phyloP scores from a whole-genome alignment of 2,329 filamentous ascomycete species.

The Ascochyta viciae-villosae region DNA sequence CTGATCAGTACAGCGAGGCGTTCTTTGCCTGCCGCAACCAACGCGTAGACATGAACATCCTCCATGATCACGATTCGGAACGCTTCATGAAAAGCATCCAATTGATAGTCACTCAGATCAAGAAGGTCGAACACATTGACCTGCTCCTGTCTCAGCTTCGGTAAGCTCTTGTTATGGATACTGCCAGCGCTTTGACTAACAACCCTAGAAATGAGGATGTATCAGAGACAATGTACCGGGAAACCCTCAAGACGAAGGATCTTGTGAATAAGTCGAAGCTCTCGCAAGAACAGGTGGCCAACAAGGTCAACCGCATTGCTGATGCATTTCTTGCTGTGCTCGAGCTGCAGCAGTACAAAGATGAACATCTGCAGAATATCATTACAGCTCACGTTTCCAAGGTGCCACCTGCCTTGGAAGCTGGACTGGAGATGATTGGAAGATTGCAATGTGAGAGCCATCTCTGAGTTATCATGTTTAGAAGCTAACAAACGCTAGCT shows the following conservation, averaged over 20 bases:
- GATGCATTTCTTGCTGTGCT: conserved; percentile 80
- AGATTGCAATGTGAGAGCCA: conserved; percentile 62
- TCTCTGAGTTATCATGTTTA: background rate
- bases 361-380: conserved; percentile 81
- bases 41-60: conserved; percentile 95
- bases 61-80: conserved; percentile 89
- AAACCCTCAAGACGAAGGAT: conserved; percentile 68
- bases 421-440: conserved; percentile 81
- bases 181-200: conserved; percentile 10
- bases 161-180: conserved; percentile 54
- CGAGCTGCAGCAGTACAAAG: conserved; percentile 57
- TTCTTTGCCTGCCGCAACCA: conserved; percentile 91
- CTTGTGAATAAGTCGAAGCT: conserved; percentile 25
- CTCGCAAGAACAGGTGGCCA: conserved; percentile 34
- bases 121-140: conserved; percentile 82
- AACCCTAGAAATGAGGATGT: conserved; percentile 79
- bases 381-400: conserved; percentile 97
- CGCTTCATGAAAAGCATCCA: conserved; percentile 81
- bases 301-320: conserved; percentile 88
- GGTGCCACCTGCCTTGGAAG: conserved; percentile 84
- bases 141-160: conserved; percentile 86
- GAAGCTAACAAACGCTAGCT: conserved; percentile 23
- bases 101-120: conserved; percentile 83
- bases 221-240: conserved; percentile 88
- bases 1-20: conserved; percentile 80